These are phyloP conservation scores for Phyllosticta citribraziliensis DNA, from an alignment of 2,329 filamentous ascomycete genomes.

Conservation along the genomic window DNA sequence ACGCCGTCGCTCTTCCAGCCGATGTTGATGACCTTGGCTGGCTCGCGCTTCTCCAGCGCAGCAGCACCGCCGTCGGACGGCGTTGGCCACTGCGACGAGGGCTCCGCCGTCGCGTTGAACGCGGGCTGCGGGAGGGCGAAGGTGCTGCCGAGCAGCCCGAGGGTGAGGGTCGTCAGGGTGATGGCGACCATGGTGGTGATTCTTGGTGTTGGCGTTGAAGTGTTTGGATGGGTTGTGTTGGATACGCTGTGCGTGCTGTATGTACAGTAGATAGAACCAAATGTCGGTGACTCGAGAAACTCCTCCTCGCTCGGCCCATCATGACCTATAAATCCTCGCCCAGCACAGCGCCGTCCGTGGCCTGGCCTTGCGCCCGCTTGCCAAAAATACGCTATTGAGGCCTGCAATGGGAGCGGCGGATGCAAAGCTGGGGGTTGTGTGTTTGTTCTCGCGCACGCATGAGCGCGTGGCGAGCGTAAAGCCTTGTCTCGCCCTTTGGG, in stretches of 20 bases:
- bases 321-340: not conserved
- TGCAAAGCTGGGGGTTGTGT: not conserved
- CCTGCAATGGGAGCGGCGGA: not conserved
- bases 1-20: not conserved
- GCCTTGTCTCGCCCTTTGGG: not conserved
- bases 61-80: no score
- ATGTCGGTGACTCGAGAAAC: not conserved
- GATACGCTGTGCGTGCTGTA: not conserved
- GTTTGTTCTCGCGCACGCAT: not conserved
- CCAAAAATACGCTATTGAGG: not conserved
- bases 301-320: not conserved
- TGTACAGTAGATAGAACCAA: not conserved
- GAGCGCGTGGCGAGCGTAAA: not conserved
- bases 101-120: not conserved
- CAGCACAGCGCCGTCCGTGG: not conserved
- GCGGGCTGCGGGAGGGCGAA: not conserved
- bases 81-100: no score
- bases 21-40: not conserved
- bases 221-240: not conserved
- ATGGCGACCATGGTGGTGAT: not conserved
- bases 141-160: not conserved
- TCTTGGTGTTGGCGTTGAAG: not conserved
- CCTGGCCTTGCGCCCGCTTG: not conserved
- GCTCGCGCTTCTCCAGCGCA: not conserved
- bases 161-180: not conserved